Conservation (phyloP, 208 protist genomes). For the Wallacemonas sp. region DNA sequence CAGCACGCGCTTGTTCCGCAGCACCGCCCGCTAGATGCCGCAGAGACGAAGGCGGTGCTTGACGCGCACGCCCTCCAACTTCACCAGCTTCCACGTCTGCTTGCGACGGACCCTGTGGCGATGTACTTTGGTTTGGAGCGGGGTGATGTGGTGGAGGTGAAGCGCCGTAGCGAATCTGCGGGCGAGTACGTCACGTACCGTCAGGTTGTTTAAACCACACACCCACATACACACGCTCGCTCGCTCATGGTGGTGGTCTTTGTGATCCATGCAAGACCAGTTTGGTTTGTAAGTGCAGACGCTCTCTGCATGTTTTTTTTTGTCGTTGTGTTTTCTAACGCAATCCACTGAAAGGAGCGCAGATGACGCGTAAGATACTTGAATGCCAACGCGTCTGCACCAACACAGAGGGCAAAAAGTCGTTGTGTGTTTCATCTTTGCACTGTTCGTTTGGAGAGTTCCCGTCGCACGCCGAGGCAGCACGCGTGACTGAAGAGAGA, state of each 20-base stretch:
- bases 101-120: constrained; percentile 94
- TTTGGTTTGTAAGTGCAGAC: neutral
- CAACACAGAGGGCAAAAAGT: too few relatives aligned
- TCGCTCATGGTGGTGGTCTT: too few relatives aligned
- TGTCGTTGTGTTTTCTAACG: too few relatives aligned
- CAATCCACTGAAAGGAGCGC: too few relatives aligned
- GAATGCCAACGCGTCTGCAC: too few relatives aligned
- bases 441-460: too few relatives aligned
- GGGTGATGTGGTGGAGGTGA: constrained; percentile 96
- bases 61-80: constrained; percentile 92
- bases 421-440: neutral
- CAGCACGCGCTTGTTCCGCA: constrained; percentile 97
- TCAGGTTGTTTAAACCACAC: constrained; percentile 93
- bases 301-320: constrained; percentile 1
- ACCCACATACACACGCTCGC: too few relatives aligned
- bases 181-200: constrained; percentile 98
- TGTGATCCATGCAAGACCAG: too few relatives aligned
- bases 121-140: constrained; percentile 94
- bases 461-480: too few relatives aligned
- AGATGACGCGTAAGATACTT: too few relatives aligned
- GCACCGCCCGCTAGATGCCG: constrained; percentile 88
- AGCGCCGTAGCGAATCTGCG: constrained; percentile 95
- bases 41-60: constrained; percentile 89
- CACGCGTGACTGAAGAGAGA: too few relatives aligned
- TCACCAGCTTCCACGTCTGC: constrained; percentile 95